A percentile compares a stretch with the other conserved stretches of the same genome.
These are phyloP conservation scores for Nicotiana undulata DNA, from an alignment of 257 asterid genomes.

Conservation along the genomic window DNA sequence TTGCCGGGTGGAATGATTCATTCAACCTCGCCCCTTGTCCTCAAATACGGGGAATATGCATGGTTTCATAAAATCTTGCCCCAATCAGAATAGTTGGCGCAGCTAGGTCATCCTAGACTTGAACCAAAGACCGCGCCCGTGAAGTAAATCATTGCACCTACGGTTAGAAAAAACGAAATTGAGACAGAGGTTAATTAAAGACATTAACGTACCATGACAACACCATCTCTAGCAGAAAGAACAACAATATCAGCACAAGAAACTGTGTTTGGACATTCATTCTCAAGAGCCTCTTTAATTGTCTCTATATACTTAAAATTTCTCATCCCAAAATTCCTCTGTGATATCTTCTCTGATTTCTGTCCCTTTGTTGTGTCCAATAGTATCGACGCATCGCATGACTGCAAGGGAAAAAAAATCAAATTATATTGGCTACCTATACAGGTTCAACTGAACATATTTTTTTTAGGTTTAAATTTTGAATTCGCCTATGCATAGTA, in stretches of 20 bases:
- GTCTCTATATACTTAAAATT: constrained; percentile 53
- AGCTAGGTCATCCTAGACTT: no score
- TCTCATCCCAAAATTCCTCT: constrained; percentile 66
- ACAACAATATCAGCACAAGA: constrained; percentile 90
- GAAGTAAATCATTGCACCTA: no score
- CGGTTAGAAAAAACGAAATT: not conserved
- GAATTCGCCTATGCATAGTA: no score
- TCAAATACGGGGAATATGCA: no score
- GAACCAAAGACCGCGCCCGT: no score
- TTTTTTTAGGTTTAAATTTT: no score
- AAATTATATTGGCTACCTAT: no score
- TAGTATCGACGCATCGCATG: constrained; percentile 81
- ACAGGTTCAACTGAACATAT: no score
- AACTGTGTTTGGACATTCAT: constrained; percentile 57
- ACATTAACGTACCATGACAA: constrained; percentile 36
- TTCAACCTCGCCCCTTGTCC: no score
- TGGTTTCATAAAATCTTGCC: no score
- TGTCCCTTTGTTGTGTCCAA: constrained; percentile 37
- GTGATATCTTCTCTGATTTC: constrained; percentile 51
- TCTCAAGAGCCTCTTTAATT: constrained; percentile 59
- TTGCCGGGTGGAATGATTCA: no score
- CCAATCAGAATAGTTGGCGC: no score
- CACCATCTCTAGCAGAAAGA: constrained; percentile 78
- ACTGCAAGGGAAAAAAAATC: constrained; percentile 17
- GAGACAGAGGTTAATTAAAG: not conserved